Base-by-base conservation (phyloP, 768 basidiomycete species). In the Pleurotus tuoliensis region DNA sequence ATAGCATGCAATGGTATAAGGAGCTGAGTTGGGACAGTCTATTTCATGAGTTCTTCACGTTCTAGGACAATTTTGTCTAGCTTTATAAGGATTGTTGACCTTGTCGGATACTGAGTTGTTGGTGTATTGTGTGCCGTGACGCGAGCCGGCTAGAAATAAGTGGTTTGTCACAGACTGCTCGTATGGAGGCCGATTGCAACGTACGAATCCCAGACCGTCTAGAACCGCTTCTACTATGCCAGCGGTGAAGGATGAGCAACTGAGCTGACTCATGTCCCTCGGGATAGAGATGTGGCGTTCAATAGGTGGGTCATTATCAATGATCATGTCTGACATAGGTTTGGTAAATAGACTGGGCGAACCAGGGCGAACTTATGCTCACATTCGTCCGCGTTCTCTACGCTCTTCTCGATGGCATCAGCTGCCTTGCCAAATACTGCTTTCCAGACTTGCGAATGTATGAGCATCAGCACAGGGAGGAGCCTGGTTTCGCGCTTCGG, bases 71-170 rank as follows among this genome's bases (percentile, higher is more conserved):
- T 87, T 65, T 86, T 87, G 72, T 98, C 94, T 58, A 98, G 77
- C 73, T 98, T 98, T 75, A 99, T 96, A 53, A 99, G 82, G 56
- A 99, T 94, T n/a, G 95, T 96, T 4, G 89, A 97, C 52, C 94
- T 83, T 50, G 84, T 83, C 3, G 95, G 92, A 65, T 79, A 82
- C 57, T 89, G 86, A 8, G 87, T 75, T 0, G 82, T 92, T 4
- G 94, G 90, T 1, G 97, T 96, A 56, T 87, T 88, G 68, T 98
- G 97, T 0, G 96, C 94, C 0, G 97, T 98, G 25, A 98, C 97
- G 63, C 96, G 81, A 7, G 96, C 94, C 25, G 97, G 96, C 96
- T 98, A 65, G 47, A 56, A 20, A 59, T 44, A 9, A 34, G 30
- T 8, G 30, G 30, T 3, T 34, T 9, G 8, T 34, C 30, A 34